Evolutionary conservation across 1,139 yeast genomes (phyloP).

Genomic region (Protomyces inouyei): DNA sequence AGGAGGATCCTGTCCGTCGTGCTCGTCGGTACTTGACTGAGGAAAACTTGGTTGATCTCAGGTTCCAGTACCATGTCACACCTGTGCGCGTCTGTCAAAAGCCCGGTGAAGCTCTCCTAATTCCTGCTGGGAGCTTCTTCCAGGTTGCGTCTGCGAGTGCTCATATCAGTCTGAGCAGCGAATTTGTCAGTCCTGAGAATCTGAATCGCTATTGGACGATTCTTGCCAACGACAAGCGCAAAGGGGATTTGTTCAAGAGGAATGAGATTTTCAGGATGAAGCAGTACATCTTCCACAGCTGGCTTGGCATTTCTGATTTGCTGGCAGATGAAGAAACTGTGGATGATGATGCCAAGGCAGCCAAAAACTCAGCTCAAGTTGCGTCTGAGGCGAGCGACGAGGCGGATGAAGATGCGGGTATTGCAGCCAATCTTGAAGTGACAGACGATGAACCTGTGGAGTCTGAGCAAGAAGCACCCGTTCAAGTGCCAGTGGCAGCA

Average conservation of each 20-base stretch:
- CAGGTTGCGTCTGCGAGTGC: slow-evolving; percentile 32
- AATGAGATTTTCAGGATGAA: background rate
- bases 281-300: background rate
- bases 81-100: slow-evolving; percentile 31
- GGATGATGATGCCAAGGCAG: no score
- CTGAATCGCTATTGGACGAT: slow-evolving; percentile 23
- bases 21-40: slow-evolving; percentile 30
- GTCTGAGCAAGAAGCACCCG: no score
- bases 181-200: slow-evolving; percentile 33
- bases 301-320: background rate
- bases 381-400: no score
- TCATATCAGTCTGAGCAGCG: slow-evolving; percentile 31
- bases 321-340: no score
- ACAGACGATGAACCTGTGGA: no score
- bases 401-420: no score
- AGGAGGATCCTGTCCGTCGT: slow-evolving; percentile 32
- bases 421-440: no score
- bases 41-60: slow-evolving; percentile 26
- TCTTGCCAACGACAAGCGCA: background rate
- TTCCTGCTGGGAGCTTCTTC: slow-evolving; percentile 33
- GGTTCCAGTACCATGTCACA: slow-evolving; percentile 26
- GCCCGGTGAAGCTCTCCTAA: slow-evolving; percentile 33
- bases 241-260: background rate
- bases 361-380: no score
- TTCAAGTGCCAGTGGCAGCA: no score